Evolutionary conservation across 805 yeast genomes (phyloP), one percentile per base, ranked within the genome.

Genomic region (Ogataea angusta): DNA sequence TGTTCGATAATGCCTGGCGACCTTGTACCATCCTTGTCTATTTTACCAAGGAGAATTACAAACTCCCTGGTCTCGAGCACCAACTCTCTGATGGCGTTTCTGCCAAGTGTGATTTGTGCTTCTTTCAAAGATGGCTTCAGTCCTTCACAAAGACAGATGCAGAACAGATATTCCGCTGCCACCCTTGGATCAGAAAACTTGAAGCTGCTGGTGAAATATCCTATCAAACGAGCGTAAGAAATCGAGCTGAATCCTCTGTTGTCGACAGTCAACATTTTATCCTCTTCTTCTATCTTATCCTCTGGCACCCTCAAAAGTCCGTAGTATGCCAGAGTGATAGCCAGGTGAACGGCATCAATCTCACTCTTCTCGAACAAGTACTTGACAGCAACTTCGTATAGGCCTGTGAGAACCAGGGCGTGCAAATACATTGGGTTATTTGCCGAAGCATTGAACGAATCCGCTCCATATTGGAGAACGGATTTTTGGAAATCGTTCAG

Each of bases 21-120:
- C 49, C 91, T 76, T 5, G 77, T 72, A 6, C 96, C 96, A 52
- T 82, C 83, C 35, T 75, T 76, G 45, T 81, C 76, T 27, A 90
- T 75, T 42, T 85, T 87, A n/a, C 99, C 99, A 32, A 93, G 69
- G 34, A 93, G 67, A 48, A 82, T 72, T 5, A 80, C 72, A 62
- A 86, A 93, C 55, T 88, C 96, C 51, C 95, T 75, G 0, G 96
- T 86, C 46, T 87, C 85, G 45, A 91, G 72, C 18, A 91, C 85
- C 44, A 93, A 73, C 56, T 90, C 95, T 49, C 89, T 75, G 33
- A 93, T 67, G 0, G 95, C 82, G 51, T 85, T 90, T 54, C 85
- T 89, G 46, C 86, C 79, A 31, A 82, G 66, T 30, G 72, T 66
- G 2, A 72, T 62, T 47, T 81, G 83, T 23, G 69, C 66, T 17